These are phyloP conservation scores for Cytidiella melzeri DNA, from an alignment of 768 basidiomycete genomes.

Conservation along the genomic window DNA sequence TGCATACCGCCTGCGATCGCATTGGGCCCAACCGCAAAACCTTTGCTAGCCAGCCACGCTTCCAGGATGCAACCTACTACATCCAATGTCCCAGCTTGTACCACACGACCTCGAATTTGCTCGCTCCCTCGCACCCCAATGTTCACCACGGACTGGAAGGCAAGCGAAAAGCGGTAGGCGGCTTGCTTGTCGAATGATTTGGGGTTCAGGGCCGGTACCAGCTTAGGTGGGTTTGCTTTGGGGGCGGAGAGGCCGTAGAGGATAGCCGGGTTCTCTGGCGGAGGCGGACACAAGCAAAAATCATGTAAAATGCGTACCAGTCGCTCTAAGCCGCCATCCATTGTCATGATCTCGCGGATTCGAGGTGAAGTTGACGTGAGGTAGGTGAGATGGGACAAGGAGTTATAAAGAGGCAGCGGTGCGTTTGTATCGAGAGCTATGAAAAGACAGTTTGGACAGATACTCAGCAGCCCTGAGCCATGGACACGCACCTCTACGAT, in stretches of 20 bases:
- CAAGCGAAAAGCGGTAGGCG: constrained; percentile 84
- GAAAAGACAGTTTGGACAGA: background rate
- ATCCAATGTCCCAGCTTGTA: constrained; percentile 90
- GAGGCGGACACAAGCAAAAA: constrained; percentile 78
- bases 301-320: constrained; percentile 89
- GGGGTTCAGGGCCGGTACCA: constrained; percentile 59
- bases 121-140: constrained; percentile 96
- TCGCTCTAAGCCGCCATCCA: constrained; percentile 95
- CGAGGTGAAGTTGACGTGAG: constrained; percentile 96
- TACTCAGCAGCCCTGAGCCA: constrained; percentile 2
- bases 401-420: constrained; percentile 77
- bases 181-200: constrained; percentile 73
- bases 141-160: constrained; percentile 96
- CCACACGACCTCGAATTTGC: constrained; percentile 83
- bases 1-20: constrained; percentile 69
- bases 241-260: constrained; percentile 77
- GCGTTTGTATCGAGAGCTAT: constrained; percentile 49
- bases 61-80: constrained; percentile 92
- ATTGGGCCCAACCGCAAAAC: constrained; percentile 80
- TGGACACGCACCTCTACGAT: constrained; percentile 74
- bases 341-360: constrained; percentile 97
- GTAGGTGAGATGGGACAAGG: constrained; percentile 91
- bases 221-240: constrained; percentile 47
- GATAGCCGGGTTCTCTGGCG: constrained; percentile 68
- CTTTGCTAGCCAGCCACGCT: constrained; percentile 85